Evolutionary conservation across 352 stramenopile species (phyloP), one percentile per base, ranked within the genome.

Genomic region (Phytophthora kernoviae): DNA sequence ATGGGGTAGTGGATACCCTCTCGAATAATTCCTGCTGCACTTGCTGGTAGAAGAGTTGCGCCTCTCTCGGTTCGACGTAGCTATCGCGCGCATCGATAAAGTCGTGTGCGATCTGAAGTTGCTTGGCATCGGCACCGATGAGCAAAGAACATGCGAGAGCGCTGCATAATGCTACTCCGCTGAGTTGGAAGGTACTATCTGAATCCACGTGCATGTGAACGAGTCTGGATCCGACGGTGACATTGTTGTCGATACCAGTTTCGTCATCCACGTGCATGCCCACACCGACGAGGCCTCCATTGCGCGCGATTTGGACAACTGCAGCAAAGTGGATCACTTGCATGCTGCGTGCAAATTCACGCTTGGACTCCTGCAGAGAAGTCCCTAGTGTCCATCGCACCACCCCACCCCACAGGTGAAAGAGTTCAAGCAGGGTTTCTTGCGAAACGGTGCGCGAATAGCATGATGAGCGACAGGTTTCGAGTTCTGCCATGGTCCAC

Each of bases 401-500:
- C 21, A 54, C 37, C 3, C 73, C 73, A 33, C 73, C 73, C 73
- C 73, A 81, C 17, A 78, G 12, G 10, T 69, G 64, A 4, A 65
- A 58, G 9, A 77, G 68, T 43, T 68, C 36, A 21, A 63, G 33
- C 2, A 79, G 56, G 2, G 62, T 50, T 43, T 61, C 49, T 18
- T 53, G 46, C 15, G 61, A 52, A 1, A 79, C 58, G 1, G 4
- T 53, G 7, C 36, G 43, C 21, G 61, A 59, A 17, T 72, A 74
- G 41, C 68, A 81, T 2, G 58, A 52, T 4, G 41, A 53, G n/a
- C 73, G 62, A 20, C 73, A 81, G 1, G 39, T 64, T 49, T 68
- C 55, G 14, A 81, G 65, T 53, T 81, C 73, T 4, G 37, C 54
- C 12, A 56, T 49, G 5, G 68, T 75, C 73, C 73, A 81, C 39